Conservation (phyloP, 2,329 filamentous ascomycete genomes). For the Pseudogymnoascus sp. region DNA sequence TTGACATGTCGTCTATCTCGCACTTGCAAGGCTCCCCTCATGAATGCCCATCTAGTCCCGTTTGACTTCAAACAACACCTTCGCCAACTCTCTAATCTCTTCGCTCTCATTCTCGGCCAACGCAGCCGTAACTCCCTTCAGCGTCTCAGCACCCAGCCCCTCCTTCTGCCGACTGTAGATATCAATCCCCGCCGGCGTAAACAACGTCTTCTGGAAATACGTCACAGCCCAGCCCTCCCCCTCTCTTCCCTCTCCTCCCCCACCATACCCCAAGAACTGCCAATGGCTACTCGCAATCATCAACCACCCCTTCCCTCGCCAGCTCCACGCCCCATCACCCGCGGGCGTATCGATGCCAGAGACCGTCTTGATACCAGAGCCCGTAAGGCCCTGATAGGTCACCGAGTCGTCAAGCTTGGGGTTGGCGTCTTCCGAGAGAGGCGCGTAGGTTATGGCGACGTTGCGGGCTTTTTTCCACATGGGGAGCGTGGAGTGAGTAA, state of each 20-base stretch:
- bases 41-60: conserved; percentile 19
- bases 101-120: conserved; percentile 45
- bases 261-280: conserved; percentile 74
- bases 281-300: conserved; percentile 68
- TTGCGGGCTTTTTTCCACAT: conserved; percentile 81
- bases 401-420: conserved; percentile 63
- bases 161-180: conserved; percentile 61
- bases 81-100: conserved; percentile 48
- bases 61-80: conserved; percentile 43
- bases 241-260: conserved; percentile 27
- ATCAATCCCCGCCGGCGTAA: conserved; percentile 77
- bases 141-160: conserved; percentile 53
- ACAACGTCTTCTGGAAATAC: conserved; percentile 76
- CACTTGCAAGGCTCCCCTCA: not conserved
- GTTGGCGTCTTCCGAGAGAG: conserved; percentile 34
- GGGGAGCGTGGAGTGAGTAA: conserved; percentile 67
- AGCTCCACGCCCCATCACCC: conserved; percentile 53
- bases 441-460: conserved; percentile 69
- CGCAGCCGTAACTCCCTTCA: conserved; percentile 48
- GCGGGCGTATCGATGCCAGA: conserved; percentile 55
- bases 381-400: conserved; percentile 53
- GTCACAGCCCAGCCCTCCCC: conserved; percentile 66
- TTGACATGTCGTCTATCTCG: not conserved
- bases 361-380: conserved; percentile 50
- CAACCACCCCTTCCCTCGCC: conserved; percentile 72